Percentiles rank a stretch among this genome's conserved stretches.
These are phyloP conservation scores for Neurospora sp. DNA, from an alignment of 495 filamentous ascomycete genomes.

Conservation along the genomic window DNA sequence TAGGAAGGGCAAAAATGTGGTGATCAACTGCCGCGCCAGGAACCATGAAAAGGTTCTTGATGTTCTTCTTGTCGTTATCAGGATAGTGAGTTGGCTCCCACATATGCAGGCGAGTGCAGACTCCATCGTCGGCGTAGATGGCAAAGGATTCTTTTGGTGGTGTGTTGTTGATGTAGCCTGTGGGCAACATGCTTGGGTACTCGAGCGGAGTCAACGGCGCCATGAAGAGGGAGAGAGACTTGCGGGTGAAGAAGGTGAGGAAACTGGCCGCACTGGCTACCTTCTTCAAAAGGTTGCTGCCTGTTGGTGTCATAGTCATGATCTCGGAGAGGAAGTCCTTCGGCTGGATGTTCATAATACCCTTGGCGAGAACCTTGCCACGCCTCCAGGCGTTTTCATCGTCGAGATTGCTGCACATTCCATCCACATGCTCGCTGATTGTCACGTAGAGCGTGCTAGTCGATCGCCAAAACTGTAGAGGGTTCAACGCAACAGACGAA, in stretches of 20 bases:
- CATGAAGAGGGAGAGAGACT: conserved; percentile 46
- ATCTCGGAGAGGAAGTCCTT: conserved; percentile 49
- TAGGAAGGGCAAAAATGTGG: conserved; percentile 54
- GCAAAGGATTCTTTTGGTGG: conserved; percentile 26
- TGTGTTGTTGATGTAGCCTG: conserved; percentile 41
- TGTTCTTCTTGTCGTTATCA: conserved; percentile 14
- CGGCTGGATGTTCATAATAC: conserved; percentile 48
- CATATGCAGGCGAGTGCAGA: conserved; percentile 41
- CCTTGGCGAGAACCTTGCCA: conserved; percentile 41
- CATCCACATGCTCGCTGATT: conserved; percentile 27
- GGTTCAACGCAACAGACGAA: conserved; percentile 45
- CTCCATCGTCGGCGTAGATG: conserved; percentile 40
- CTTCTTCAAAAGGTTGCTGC: conserved; percentile 34
- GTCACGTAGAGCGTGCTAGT: conserved; percentile 55
- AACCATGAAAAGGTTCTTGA: conserved; percentile 47
- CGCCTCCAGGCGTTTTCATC: conserved; percentile 28
- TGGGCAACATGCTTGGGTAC: conserved; percentile 39
- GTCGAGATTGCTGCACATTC: conserved; percentile 21
- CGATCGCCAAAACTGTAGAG: conserved; percentile 47
- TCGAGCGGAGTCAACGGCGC: conserved; percentile 45
- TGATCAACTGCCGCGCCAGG: conserved; percentile 55
- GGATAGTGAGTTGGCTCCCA: conserved; percentile 40
- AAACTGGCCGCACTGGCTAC: conserved; percentile 38
- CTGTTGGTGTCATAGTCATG: conserved; percentile 42
- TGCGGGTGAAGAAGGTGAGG: conserved; percentile 46